Base-by-base conservation (phyloP, 2,329 filamentous ascomycete genomes). In the Ceratocystis lukuohia region DNA sequence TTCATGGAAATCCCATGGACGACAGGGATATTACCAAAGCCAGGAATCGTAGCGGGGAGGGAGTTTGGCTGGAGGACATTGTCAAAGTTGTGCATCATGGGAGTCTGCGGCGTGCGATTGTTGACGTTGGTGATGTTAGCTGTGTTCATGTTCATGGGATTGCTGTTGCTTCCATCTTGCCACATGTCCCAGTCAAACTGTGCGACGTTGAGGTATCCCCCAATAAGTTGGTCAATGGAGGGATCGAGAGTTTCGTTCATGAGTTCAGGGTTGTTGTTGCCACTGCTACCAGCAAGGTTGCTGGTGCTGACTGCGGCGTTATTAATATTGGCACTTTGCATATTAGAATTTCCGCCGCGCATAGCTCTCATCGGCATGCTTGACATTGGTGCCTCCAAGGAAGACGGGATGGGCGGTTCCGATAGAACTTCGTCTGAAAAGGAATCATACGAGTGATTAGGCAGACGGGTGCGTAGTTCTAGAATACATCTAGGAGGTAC, bases 111-210 rank as follows among this genome's bases (percentile, higher is more conserved):
- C 5, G 37, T 46, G 44, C 61, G 57, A n/a, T 17, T 46, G 41
- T 63, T 50, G 44, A 10, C 22, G 15, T 8, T 17, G 22, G 48
- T 5, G 6, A 66, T 44, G 8, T 41, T 37, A 12, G 59, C 25
- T 7, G 64, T n/a, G 20, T 66, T 65, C 6, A 62, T 59, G n/a
- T 61, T 22, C 2, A 56, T 45, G n/a, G 33, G 25, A 15, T 56
- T 57, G 15, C 28, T 20, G 5, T 12, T 44, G 20, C 50, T 61
- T n/a, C 46, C 57, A 17, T 66, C 68, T 3, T 72, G 72, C 73
- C 77, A 79, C 71, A 80, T 75, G 65, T 80, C 79, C 76, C 79
- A 80, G 62, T 80, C 78, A 17, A 80, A 70, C 2, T 73, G 70
- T 8, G 75, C 74, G 5, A 76, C 72, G 68, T 82, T 79, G 20